These are phyloP conservation scores for Tetrapisispora nanseiensis DNA, from an alignment of 805 yeast genomes.

Conservation along the genomic window DNA sequence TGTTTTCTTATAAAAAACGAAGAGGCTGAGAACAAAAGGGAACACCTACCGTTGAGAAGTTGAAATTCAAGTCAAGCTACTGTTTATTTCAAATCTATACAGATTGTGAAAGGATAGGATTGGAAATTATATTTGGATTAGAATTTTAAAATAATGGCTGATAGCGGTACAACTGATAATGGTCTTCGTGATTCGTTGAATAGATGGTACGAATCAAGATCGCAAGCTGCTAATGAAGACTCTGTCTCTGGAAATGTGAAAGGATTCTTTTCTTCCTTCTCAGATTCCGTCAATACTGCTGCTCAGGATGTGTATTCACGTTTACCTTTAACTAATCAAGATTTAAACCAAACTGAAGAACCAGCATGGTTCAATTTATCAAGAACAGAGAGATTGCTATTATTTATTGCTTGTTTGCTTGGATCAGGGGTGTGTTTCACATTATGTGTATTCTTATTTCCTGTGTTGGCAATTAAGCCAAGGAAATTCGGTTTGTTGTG, in stretches of 20 bases:
- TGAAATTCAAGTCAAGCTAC: too few species aligned
- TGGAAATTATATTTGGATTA: not conserved
- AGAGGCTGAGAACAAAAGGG: too few species aligned
- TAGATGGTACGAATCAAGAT: conserved; percentile 31
- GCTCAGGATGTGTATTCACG: conserved; percentile 53
- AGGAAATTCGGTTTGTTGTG: conserved; percentile 83
- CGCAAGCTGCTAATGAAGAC: conserved; percentile 8
- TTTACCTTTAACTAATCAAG: conserved; percentile 54
- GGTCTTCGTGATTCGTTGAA: conserved; percentile 32
- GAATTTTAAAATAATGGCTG: not conserved
- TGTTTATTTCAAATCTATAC: too few species aligned
- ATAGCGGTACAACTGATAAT: conserved; percentile 2
- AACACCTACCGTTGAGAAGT: too few species aligned
- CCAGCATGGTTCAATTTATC: conserved; percentile 70
- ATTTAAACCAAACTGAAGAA: conserved; percentile 40
- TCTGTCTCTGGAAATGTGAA: conserved; percentile 17
- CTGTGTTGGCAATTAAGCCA: conserved; percentile 82
- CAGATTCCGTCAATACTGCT: conserved; percentile 30
- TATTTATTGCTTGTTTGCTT: conserved; percentile 65
- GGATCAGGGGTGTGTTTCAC: conserved; percentile 77
- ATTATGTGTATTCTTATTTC: conserved; percentile 74
- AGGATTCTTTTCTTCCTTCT: conserved; percentile 31
- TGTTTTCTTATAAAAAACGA: too few species aligned
- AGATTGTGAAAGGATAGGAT: too few species aligned
- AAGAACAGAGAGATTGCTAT: conserved; percentile 68